These are phyloP conservation scores for Firmiana major DNA, from an alignment of 345 rosid genomes.

Conservation along the genomic window DNA sequence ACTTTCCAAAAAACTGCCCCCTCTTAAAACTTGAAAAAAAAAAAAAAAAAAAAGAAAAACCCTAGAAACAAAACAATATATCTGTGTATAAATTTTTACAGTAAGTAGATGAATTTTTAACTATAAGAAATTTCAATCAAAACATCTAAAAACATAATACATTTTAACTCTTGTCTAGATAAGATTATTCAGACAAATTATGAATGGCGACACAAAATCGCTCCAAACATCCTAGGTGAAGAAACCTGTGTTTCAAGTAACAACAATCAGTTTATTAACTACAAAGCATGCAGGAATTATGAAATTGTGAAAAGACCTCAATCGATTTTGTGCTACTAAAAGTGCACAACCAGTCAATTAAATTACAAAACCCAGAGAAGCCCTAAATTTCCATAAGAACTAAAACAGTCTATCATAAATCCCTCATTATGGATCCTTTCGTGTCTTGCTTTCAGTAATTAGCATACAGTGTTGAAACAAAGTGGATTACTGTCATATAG, in stretches of 20 bases:
- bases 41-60: too few species aligned
- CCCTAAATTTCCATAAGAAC: neutral
- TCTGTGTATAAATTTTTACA: neutral
- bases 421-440: neutral
- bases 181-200: neutral
- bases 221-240: neutral
- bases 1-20: neutral
- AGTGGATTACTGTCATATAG: neutral
- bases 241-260: neutral
- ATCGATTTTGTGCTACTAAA: neutral
- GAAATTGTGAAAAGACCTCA: neutral
- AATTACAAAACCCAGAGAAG: neutral
- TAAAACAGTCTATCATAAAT: neutral
- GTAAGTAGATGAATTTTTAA: neutral
- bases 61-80: neutral
- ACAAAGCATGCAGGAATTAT: neutral
- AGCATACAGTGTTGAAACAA: neutral
- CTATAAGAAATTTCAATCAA: neutral
- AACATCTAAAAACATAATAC: neutral
- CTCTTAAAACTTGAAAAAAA: neutral
- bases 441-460: neutral
- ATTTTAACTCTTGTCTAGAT: neutral
- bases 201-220: neutral
- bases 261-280: neutral
- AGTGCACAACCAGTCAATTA: neutral